A percentile compares a stretch with the other conserved stretches of the same genome.
phyloP scores from a whole-genome alignment of 2,329 filamentous ascomycete genomes.

The Aspergillus sp. region DNA sequence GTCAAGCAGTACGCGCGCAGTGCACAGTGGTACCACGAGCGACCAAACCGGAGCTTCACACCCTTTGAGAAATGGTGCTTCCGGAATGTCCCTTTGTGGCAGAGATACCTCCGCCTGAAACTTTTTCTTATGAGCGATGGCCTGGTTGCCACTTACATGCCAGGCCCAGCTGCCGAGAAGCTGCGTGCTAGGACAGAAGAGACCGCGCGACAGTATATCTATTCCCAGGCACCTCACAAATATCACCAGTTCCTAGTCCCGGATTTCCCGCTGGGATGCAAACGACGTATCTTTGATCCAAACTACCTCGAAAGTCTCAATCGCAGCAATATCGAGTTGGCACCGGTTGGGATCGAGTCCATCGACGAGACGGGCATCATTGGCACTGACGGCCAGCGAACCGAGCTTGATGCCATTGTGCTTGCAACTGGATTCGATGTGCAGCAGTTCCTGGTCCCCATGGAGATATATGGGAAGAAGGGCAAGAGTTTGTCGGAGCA shows the following conservation, averaged over 20 bases:
- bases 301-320: slow-evolving; percentile 12
- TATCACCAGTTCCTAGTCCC: slow-evolving; percentile 21
- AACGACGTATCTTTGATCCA: slow-evolving; percentile 12
- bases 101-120: slow-evolving; percentile 18
- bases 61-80: slow-evolving; percentile 30
- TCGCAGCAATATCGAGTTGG: slow-evolving; percentile 12
- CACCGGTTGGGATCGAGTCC: slow-evolving; percentile 11
- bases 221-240: slow-evolving; percentile 16
- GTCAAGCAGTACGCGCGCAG: slow-evolving; percentile 28
- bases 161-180: slow-evolving; percentile 14
- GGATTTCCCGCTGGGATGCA: slow-evolving; percentile 14
- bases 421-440: slow-evolving; percentile 39
- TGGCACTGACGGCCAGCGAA: slow-evolving; percentile 11
- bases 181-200: slow-evolving; percentile 14
- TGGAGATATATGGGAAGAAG: slow-evolving; percentile 28
- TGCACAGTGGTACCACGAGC: slow-evolving; percentile 36
- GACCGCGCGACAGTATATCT: slow-evolving; percentile 21
- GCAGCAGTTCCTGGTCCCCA: slow-evolving; percentile 34
- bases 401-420: slow-evolving; percentile 33
- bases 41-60: slow-evolving; percentile 32
- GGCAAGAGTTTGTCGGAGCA: slow-evolving; percentile 23
- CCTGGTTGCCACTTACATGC: slow-evolving; percentile 19
- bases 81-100: slow-evolving; percentile 24
- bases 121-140: slow-evolving; percentile 22
- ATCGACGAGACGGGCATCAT: slow-evolving; percentile 17